phyloP scores from a whole-genome alignment of 371 early-diverging fungal genomes.

The Mortierella sp. region DNA sequence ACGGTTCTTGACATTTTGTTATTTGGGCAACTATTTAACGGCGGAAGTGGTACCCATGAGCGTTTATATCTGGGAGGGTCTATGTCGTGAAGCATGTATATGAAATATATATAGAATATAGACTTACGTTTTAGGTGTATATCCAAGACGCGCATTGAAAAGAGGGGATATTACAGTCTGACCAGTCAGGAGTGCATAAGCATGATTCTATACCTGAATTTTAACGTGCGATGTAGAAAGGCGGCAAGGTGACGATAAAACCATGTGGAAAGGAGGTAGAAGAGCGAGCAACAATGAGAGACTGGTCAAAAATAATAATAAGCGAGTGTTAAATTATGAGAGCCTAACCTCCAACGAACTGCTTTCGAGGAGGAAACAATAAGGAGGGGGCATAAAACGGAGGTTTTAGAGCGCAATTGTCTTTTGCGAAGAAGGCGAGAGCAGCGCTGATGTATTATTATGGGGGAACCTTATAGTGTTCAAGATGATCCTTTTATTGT shows the following conservation, averaged over 20 bases:
- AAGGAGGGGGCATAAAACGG: background rate
- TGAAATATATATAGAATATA: conserved; percentile 4
- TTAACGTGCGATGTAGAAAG: background rate
- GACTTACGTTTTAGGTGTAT: background rate
- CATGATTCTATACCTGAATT: background rate
- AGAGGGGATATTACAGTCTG: background rate
- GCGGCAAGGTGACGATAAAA: background rate
- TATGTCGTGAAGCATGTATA: background rate
- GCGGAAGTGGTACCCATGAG: background rate
- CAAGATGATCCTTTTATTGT: background rate
- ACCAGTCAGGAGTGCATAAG: background rate
- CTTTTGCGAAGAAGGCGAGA: background rate
- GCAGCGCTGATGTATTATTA: background rate
- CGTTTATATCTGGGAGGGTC: background rate
- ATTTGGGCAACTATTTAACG: background rate
- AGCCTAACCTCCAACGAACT: conserved; percentile 2
- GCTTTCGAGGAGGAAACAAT: conserved; percentile 6
- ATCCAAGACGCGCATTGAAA: background rate
- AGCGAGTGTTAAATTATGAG: background rate
- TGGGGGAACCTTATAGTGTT: background rate
- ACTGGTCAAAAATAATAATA: background rate
- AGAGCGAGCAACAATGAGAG: background rate
- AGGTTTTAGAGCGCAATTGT: background rate
- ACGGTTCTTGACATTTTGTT: background rate
- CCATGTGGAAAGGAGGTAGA: conserved; percentile 6